phyloP scores from a whole-genome alignment of 2,329 filamentous ascomycete genomes.

The Sporothrix euskadiensis region DNA sequence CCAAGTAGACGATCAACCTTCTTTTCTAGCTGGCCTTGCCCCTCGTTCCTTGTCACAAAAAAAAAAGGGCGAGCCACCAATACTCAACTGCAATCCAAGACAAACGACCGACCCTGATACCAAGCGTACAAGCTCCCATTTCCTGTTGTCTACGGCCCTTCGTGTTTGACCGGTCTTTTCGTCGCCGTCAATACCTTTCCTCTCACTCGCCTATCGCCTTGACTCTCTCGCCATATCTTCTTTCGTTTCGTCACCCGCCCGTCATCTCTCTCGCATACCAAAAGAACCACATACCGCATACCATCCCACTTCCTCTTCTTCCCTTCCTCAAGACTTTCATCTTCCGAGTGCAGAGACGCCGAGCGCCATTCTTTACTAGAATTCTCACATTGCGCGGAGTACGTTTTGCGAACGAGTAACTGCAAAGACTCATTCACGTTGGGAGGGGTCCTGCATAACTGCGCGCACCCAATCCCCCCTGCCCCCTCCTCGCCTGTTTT shows the following conservation, averaged over 20 bases:
- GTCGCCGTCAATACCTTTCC: not conserved
- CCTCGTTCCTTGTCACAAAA: slow-evolving; percentile 4
- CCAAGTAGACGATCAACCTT: slow-evolving; percentile 18
- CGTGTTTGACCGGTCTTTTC: not conserved
- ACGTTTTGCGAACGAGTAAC: slow-evolving; percentile 13
- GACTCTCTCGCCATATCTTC: not conserved
- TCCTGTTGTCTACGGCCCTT: not conserved
- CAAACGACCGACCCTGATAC: slow-evolving; percentile 1
- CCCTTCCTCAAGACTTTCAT: not conserved
- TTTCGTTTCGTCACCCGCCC: not conserved
- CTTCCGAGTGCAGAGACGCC: slow-evolving; percentile 22
- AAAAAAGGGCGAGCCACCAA: not conserved
- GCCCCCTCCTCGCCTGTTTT: not conserved
- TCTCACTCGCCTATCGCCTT: not conserved
- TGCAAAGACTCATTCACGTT: not conserved
- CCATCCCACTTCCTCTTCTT: not conserved
- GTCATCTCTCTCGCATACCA: not conserved
- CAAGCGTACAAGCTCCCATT: not conserved
- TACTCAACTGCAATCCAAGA: not conserved
- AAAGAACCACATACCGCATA: not conserved
- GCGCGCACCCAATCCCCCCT: not conserved
- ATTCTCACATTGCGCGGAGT: slow-evolving; percentile 7
- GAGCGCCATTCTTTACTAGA: slow-evolving; percentile 12
- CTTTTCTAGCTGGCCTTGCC: slow-evolving; percentile 18
- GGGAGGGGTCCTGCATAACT: slow-evolving; percentile 12